These are phyloP conservation scores for Exutisphaerella laricina DNA, from an alignment of 2,329 filamentous ascomycete species.

Conservation along the genomic window DNA sequence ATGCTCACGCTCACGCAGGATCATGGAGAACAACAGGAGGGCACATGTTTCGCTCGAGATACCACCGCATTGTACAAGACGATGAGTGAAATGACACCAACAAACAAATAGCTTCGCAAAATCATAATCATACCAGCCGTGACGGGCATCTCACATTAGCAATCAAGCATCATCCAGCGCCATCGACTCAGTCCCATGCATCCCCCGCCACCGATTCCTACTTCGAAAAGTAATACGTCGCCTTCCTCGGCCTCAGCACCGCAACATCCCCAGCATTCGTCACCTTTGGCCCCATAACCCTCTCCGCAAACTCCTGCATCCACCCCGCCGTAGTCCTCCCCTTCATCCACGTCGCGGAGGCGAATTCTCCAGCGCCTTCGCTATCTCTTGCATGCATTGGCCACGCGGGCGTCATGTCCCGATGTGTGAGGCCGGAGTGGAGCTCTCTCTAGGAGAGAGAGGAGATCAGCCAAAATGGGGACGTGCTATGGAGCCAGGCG, in stretches of 20 bases:
- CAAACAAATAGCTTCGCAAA: too few relatives aligned
- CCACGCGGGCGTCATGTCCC: constrained; percentile 18
- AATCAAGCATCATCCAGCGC: too few relatives aligned
- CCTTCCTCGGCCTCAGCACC: constrained; percentile 25
- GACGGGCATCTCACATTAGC: too few relatives aligned
- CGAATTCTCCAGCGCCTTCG: constrained; percentile 3
- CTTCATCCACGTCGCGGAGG: constrained; percentile 5
- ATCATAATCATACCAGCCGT: too few relatives aligned
- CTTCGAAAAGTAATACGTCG: constrained; percentile 18
- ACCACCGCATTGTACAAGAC: too few relatives aligned
- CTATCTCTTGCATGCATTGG: constrained; percentile 7
- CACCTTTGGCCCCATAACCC: constrained; percentile 13
- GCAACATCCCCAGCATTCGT: constrained; percentile 15
- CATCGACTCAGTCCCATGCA: too few relatives aligned
- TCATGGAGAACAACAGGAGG: too few relatives aligned
- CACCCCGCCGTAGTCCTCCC: background rate
- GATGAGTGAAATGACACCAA: too few relatives aligned
- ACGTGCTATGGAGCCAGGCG: constrained; percentile 1
- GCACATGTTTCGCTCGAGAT: too few relatives aligned
- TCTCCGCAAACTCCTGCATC: constrained; percentile 12
- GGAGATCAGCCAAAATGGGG: background rate
- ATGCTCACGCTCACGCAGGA: too few relatives aligned
- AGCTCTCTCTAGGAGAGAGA: constrained; percentile 12
- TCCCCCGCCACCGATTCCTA: too few relatives aligned
- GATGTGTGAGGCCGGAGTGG: constrained; percentile 13